Evolutionary conservation across 1,139 yeast species (phyloP), one percentile per base, ranked within the genome.

Genomic region (Debaryomyces sp.): DNA sequence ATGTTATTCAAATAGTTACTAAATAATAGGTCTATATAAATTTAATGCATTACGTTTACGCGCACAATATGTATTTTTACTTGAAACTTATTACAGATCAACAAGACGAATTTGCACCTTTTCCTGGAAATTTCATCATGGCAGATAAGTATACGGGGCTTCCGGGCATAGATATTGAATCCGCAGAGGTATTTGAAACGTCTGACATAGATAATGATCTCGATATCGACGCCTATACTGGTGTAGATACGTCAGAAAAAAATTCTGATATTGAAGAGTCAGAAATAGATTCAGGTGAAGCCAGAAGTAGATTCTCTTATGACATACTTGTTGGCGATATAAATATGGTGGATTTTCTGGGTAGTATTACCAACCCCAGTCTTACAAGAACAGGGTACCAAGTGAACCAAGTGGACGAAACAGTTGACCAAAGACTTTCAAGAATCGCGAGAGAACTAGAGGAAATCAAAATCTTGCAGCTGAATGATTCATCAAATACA

Each of bases 1-100:
- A 94, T 65, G 99, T 94, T 26, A 92, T 94, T 12, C 87, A 95
- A 50, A 84, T 94, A 50, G 89, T 92, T 46, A 85, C 97, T 24
- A 94, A 91, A 67, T 85, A 71, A 48, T 40, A 15, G 22, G 24
- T 34, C 6, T 10, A 34, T 23, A 26, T 30, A 33, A 30, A 32
- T 27, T 34, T 36, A 30, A 45, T 42, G 48, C 48, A 41, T 34
- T 36, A 18, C 32, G 26, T 30, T 41, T 30, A 42, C 44, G 44
- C 44, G 44, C 44, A 42, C 34, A 15, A n/a, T 34, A 9, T 17
- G 32, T 42, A 33, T 29, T n/a, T n/a, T 27, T 40, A 29, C 24
- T 12, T 22, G 23, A n/a, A 43, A 24, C 26, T 15, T 22, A 36
- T 15, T 29, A 41, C 18, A 23, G 36, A 29, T 13, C 35, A 12